Base-by-base conservation (phyloP, 768 basidiomycete genomes). In the Daedaleopsis nitida region DNA sequence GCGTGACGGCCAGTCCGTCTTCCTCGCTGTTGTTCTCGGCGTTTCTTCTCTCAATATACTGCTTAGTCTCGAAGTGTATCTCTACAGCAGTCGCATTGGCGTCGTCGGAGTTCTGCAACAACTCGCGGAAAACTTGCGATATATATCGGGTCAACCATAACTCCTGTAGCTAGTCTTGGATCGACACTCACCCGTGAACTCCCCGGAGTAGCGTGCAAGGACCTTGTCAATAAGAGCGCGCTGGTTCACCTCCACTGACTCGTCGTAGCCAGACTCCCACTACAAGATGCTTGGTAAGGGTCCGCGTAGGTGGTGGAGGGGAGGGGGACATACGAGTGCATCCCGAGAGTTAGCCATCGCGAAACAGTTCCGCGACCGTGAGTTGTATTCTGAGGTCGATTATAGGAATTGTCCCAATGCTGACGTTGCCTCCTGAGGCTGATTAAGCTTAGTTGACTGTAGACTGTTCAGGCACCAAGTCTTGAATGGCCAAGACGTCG, bases 151-250 rank as follows among this genome's bases (percentile, higher is more conserved):
- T 50, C n/a, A 38, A 34, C 24, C 1, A 50, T 45, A 9, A 14
- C 5, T n/a, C 16, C 7, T 5, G 16, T n/a, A n/a, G n/a, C 8
- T 12, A 21, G 13, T 24, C 39, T 35, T 11, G 42, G 11, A 21
- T 32, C 34, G 9, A n/a, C 9, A 52, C 77, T 59, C 54, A 86
- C 82, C 85, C 6, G 95, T 96, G 67, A 95, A 92, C 78, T 97
- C 95, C 55, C 94, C 96, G 13, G 91, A 92, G 76, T 99, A 99
- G 24, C 96, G 82, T 11, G 96, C 94, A 21, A 99, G 85, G 23
- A 98, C 93, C 76, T 95, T 98, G 80, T 97, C 96, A 55, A 98
- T 96, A 59, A 97, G 79, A n/a, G 94, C 95, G 19, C 96, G 85
- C 72, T 96, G 96, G 73, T 96, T 96, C 49, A 96, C 95, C 75